phyloP scores from a whole-genome alignment of 164 flowering plant species.

The Chimonanthus salicifolius region DNA sequence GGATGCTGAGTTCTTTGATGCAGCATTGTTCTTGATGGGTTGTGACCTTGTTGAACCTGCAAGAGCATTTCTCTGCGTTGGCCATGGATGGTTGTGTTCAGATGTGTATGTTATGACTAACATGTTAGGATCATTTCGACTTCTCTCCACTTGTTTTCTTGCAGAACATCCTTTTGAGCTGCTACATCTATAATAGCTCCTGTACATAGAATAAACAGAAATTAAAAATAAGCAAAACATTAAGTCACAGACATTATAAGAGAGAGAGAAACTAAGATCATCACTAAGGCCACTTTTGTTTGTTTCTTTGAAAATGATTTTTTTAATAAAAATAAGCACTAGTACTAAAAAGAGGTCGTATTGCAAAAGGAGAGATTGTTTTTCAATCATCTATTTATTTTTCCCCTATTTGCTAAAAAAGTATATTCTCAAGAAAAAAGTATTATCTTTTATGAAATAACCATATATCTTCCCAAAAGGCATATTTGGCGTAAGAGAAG shows the following conservation, averaged over 20 bases:
- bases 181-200: slow-evolving; percentile 94
- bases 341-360: neutral
- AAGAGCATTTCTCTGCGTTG: slow-evolving; percentile 86
- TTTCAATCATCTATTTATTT: too few relatives aligned
- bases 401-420: too few relatives aligned
- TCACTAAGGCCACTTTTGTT: too few relatives aligned
- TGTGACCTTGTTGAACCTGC: slow-evolving; percentile 84
- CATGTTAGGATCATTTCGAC: slow-evolving; percentile 91
- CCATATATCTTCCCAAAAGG: too few relatives aligned
- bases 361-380: too few relatives aligned
- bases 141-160: slow-evolving; percentile 85
- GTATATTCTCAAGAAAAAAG: too few relatives aligned
- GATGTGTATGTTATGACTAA: slow-evolving; percentile 88
- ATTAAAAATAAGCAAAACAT: neutral
- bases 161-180: slow-evolving; percentile 94
- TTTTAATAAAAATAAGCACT: neutral
- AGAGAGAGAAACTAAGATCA: too few relatives aligned
- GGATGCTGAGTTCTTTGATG: slow-evolving; percentile 24
- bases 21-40: slow-evolving; percentile 31
- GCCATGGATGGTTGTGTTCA: slow-evolving; percentile 97
- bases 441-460: too few relatives aligned
- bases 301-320: too few relatives aligned
- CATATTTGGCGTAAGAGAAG: too few relatives aligned
- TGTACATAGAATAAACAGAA: slow-evolving; percentile 14
- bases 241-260: neutral